Base-by-base conservation (phyloP, 2,329 filamentous ascomycete genomes). In the Colletotrichum agaves region DNA sequence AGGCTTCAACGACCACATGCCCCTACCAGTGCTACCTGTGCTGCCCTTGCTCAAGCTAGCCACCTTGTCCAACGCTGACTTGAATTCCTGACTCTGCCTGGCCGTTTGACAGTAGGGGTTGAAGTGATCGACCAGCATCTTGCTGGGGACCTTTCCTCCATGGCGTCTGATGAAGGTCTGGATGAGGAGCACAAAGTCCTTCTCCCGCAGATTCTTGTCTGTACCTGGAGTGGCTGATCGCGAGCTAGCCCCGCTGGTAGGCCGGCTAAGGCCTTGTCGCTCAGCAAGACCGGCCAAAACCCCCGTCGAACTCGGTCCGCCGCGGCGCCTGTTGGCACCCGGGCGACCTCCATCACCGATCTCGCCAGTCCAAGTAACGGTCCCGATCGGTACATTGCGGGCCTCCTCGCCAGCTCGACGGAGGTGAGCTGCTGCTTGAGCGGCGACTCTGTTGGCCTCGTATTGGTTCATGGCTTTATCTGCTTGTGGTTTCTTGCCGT, bases 361-460 rank as follows among this genome's bases (percentile, higher is more conserved):
- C 72, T 92, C 88, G 1, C 96, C 95, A 0, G 95, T 98, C 95
- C 95, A 98, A 1, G 95, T 98, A 8, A 96, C 93, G 0, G 92
- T 93, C 7, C 95, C 95, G 35, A 93, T 90, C 0, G 93, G 93
- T 1, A 95, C 83, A 8, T 83, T 85, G 11, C 89, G 86, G 3
- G 94, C 93, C 33, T 90, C 85, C 74, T 94, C 88, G 46, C 88
- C 90, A 10, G 93, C 90, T 67, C 88, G 88, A 33, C 90, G 88
- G 2, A 98, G 87, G 71, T 93, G 91, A 21, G 87, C 87, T 0
- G 93, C 93, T 2, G 95, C 94, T 74, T 92, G 84, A 0, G 90
- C 88, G 3, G 94, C 94, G 3, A 97, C 88, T 41, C 89, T 87
- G 73, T 91, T 90, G 0, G 95, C 95, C 79, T 98, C 94, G 10